Conservation (phyloP, 1,139 yeast genomes). For the Diutina sp. region DNA sequence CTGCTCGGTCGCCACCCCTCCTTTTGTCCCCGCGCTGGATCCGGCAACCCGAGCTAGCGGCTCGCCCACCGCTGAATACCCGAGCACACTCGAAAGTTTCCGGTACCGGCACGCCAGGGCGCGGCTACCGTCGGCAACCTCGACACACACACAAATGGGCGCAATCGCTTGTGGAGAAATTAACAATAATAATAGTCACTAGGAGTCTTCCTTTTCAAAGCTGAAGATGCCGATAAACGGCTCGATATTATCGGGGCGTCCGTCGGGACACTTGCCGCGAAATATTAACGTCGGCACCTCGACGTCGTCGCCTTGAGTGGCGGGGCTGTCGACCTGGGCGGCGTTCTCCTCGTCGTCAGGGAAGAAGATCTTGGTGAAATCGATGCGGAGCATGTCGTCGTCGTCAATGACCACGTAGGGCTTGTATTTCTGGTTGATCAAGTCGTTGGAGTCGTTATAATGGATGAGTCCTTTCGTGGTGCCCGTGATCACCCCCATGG, state of each 20-base stretch:
- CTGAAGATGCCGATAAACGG: conserved; percentile 47
- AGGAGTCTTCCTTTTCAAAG: conserved; percentile 29
- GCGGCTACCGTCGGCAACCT: background rate
- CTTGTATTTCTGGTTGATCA: conserved; percentile 36
- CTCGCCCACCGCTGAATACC: background rate
- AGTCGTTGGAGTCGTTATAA: conserved; percentile 37
- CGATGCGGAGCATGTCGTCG: conserved; percentile 36
- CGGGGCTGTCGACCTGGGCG: conserved; percentile 3
- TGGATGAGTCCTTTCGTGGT: conserved; percentile 37
- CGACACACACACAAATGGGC: background rate
- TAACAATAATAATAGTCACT: no score
- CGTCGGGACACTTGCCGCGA: conserved; percentile 41
- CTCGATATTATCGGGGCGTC: conserved; percentile 38
- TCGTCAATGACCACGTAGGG: conserved; percentile 40
- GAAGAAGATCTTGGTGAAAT: conserved; percentile 32
- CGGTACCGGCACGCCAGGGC: background rate
- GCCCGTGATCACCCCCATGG: conserved; percentile 47
- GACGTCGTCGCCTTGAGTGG: conserved; percentile 14
- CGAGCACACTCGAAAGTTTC: no score
- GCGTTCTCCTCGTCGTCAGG: conserved; percentile 5
- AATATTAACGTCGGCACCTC: conserved; percentile 36
- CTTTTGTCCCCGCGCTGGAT: background rate
- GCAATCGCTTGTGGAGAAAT: no score
- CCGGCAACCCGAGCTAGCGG: background rate
- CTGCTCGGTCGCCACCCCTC: background rate